Conservation (phyloP, 495 filamentous ascomycete species). For the Aspergillus incahuasiensis region DNA sequence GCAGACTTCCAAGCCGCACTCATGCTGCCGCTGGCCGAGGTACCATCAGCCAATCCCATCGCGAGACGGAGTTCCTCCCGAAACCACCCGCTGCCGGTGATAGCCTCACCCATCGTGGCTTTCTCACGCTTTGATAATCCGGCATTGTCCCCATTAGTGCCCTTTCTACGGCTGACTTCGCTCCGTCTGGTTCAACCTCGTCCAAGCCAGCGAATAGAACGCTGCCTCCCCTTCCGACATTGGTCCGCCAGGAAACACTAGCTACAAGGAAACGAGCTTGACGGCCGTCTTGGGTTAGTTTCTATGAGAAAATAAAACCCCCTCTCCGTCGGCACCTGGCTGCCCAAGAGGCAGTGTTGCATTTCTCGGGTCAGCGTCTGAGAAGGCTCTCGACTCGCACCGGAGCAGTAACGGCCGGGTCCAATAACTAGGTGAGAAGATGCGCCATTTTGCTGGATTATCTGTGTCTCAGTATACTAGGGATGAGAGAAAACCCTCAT, state of each 20-base stretch:
- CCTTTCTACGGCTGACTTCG: conserved; percentile 5
- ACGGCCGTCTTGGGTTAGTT: neutral
- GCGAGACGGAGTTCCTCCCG: conserved; percentile 1
- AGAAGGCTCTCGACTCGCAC: neutral
- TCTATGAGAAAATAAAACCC: neutral
- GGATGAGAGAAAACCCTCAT: neutral
- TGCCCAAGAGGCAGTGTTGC: neutral
- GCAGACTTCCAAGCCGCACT: neutral
- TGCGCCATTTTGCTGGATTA: neutral
- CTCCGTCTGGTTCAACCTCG: conserved; percentile 3
- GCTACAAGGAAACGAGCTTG: neutral
- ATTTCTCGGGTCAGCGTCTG: neutral
- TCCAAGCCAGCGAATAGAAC: neutral
- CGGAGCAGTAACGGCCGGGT: conserved; percentile 4
- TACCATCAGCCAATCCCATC: conserved; percentile 8
- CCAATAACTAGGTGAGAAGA: neutral
- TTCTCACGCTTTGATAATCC: neutral
- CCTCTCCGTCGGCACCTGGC: neutral
- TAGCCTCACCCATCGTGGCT: conserved; percentile 4
- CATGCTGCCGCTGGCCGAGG: neutral
- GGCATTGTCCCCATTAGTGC: neutral
- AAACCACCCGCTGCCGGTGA: conserved; percentile 11
- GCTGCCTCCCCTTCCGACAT: neutral
- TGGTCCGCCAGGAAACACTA: conserved; percentile 2
- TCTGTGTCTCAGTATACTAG: neutral